These are phyloP conservation scores for Cenchrus fungigraminus DNA, from an alignment of 176 grass and related monocot species.

Conservation along the genomic window DNA sequence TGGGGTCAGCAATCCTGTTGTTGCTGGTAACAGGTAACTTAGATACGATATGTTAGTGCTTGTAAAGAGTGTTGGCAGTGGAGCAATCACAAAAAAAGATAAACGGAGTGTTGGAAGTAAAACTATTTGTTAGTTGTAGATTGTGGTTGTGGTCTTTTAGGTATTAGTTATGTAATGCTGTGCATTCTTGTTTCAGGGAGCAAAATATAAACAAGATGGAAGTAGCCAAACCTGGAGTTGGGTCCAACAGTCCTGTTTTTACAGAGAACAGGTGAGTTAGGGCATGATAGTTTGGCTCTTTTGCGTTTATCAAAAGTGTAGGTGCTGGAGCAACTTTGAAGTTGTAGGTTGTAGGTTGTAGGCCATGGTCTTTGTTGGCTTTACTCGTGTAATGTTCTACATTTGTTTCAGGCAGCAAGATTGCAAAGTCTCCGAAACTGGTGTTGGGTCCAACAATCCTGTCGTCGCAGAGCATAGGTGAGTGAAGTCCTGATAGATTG, in stretches of 20 bases:
- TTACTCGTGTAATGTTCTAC: neutral
- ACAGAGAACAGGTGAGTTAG: slow-evolving; percentile 24
- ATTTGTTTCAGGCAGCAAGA: slow-evolving; percentile 55
- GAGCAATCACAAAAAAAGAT: neutral
- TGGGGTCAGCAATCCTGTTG: neutral
- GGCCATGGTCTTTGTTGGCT: neutral
- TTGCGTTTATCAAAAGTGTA: neutral
- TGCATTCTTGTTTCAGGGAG: slow-evolving; percentile 53
- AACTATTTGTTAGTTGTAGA: neutral
- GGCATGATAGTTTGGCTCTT: neutral
- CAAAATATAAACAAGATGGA: slow-evolving; percentile 32
- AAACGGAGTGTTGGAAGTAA: neutral
- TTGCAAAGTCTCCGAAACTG: slow-evolving; percentile 28
- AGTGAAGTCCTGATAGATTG: neutral
- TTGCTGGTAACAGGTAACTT: slow-evolving; percentile 9
- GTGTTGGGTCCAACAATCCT: neutral
- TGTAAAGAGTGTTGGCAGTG: neutral
- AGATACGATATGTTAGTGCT: neutral
- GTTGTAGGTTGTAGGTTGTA: neutral
- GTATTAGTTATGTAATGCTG: slow-evolving; percentile 5
- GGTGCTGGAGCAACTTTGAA: neutral
- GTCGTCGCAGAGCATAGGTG: slow-evolving; percentile 14
- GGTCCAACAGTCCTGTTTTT: neutral
- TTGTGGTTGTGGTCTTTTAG: neutral
- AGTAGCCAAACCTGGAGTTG: slow-evolving; percentile 28